Evolutionary conservation across 2,329 filamentous ascomycete genomes (phyloP).

Genomic region (Xylaria sp.): DNA sequence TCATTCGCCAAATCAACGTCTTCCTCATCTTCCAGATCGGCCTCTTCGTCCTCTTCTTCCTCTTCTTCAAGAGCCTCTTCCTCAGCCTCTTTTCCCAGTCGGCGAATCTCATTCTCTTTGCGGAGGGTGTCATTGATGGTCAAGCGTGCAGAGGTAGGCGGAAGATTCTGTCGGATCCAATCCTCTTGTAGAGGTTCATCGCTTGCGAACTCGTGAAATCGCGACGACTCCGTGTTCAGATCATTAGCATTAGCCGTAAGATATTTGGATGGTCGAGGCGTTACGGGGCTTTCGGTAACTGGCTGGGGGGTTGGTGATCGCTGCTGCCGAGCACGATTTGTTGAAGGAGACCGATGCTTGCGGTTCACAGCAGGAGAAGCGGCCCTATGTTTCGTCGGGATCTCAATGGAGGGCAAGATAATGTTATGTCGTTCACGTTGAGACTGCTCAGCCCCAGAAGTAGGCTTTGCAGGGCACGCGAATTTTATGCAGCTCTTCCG

Average conservation of each 20-base stretch:
- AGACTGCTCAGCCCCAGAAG: conserved; percentile 54
- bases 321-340: conserved; percentile 41
- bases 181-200: conserved; percentile 85
- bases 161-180: conserved; percentile 80
- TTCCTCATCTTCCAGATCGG: conserved; percentile 49
- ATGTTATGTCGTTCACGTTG: conserved; percentile 45
- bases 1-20: conserved; percentile 61
- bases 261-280: conserved; percentile 57
- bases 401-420: conserved; percentile 22
- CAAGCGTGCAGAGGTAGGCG: conserved; percentile 73
- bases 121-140: conserved; percentile 89
- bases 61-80: conserved; percentile 84
- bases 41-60: conserved; percentile 67
- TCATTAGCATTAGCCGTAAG: conserved; percentile 62
- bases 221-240: conserved; percentile 65
- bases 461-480: conserved; percentile 70
- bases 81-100: conserved; percentile 87
- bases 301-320: conserved; percentile 51
- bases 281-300: conserved; percentile 52
- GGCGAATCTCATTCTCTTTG: conserved; percentile 89
- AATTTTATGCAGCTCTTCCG: conserved; percentile 78
- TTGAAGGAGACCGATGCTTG: conserved; percentile 49
- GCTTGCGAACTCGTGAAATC: conserved; percentile 92
- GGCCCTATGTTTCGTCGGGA: conserved; percentile 34
- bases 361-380: conserved; percentile 42